Percentiles rank a stretch among this genome's conserved stretches.
Conservation (phyloP, 2,329 filamentous ascomycete species). For the Alternaria infectoria region DNA sequence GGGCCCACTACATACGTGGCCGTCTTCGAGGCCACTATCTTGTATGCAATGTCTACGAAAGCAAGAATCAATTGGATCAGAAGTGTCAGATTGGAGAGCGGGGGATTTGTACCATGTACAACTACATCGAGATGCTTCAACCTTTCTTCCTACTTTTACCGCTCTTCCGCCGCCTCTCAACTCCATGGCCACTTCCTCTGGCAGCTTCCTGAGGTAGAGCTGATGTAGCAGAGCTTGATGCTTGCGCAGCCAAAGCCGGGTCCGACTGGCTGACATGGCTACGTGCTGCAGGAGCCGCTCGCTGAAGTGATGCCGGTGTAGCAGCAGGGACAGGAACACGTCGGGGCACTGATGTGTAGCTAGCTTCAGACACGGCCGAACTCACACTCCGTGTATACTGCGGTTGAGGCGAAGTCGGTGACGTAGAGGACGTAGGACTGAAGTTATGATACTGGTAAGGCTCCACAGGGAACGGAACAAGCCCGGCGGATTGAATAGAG, state of each 20-base stretch:
- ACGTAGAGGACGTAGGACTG: slow-evolving; percentile 30
- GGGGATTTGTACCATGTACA: not conserved
- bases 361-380: slow-evolving; percentile 28
- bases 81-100: not conserved
- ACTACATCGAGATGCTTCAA: not conserved
- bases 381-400: slow-evolving; percentile 39
- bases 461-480: slow-evolving; percentile 41
- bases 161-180: slow-evolving; percentile 34
- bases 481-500: slow-evolving; percentile 29
- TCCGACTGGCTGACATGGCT: slow-evolving; percentile 32
- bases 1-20: slow-evolving; percentile 16
- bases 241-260: slow-evolving; percentile 18
- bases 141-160: slow-evolving; percentile 31
- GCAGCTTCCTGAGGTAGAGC: slow-evolving; percentile 13
- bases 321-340: slow-evolving; percentile 43
- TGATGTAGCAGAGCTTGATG: slow-evolving; percentile 12
- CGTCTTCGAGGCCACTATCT: not conserved
- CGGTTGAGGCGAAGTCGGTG: slow-evolving; percentile 32
- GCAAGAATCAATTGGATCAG: not conserved
- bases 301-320: slow-evolving; percentile 13
- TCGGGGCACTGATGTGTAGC: slow-evolving; percentile 41
- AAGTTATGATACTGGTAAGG: slow-evolving; percentile 43
- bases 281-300: slow-evolving; percentile 16
- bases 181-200: slow-evolving; percentile 29
- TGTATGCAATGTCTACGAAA: slow-evolving; percentile 4